Conservation (phyloP, 2,329 filamentous ascomycete genomes). For the Fusarium longipes region DNA sequence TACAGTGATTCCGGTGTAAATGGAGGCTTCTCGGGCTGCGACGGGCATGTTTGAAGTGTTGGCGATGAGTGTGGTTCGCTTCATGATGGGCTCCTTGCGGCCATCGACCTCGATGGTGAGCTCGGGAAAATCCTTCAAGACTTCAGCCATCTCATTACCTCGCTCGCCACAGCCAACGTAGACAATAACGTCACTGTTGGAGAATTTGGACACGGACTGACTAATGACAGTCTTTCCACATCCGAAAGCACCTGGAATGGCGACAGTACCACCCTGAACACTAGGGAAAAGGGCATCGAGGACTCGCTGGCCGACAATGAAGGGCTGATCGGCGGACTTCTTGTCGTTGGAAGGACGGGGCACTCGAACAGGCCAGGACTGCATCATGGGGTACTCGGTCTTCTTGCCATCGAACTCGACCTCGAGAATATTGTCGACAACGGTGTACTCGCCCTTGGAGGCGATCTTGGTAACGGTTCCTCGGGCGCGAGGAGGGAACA, state of each 20-base stretch:
- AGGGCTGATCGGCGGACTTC: constrained; percentile 86
- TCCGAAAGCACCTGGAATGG: constrained; percentile 97
- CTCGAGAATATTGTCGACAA: constrained; percentile 93
- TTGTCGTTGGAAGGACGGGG: constrained; percentile 93
- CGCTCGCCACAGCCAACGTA: constrained; percentile 94
- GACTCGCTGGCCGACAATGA: constrained; percentile 96
- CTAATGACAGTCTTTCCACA: constrained; percentile 99
- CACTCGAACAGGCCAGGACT: constrained; percentile 97
- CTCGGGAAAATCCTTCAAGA: constrained; percentile 99
- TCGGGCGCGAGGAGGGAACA: constrained; percentile 88
- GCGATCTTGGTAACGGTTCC: constrained; percentile 94
- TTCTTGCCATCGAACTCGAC: constrained; percentile 98
- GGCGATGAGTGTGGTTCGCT: constrained; percentile 97
- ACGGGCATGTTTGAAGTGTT: constrained; percentile 99
- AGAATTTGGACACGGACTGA: constrained; percentile 99
- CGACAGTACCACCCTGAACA: constrained; percentile 97
- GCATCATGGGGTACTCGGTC: constrained; percentile 97
- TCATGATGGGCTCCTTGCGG: constrained; percentile 99
- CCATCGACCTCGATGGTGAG: constrained; percentile 94
- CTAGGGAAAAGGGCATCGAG: constrained; percentile 95
- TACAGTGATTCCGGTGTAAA: constrained; percentile 95
- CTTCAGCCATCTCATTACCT: constrained; percentile 99
- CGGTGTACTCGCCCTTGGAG: constrained; percentile 90
- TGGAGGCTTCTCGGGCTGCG: constrained; percentile 96
- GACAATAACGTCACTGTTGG: constrained; percentile 98